Percentiles rank a stretch among this genome's conserved stretches.
Conservation (phyloP, 495 filamentous ascomycete genomes). For the Copromyces sp. region DNA sequence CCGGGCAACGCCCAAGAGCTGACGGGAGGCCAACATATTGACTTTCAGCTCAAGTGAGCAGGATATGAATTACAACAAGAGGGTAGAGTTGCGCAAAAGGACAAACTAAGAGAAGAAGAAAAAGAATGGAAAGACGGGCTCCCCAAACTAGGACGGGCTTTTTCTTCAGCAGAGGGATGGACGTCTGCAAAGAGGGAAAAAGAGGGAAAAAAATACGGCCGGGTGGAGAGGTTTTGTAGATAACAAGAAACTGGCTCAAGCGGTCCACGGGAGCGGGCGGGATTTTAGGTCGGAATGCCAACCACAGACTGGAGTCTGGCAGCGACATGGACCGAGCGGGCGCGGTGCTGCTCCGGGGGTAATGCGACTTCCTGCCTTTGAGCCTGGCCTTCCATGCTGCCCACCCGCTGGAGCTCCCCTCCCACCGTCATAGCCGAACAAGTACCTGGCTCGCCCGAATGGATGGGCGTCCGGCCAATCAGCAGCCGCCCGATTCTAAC, state of each 20-base stretch:
- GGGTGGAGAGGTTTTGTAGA: conserved; percentile 23
- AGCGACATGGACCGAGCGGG: neutral
- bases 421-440: conserved; percentile 29
- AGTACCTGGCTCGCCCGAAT: conserved; percentile 18
- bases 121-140: conserved; percentile 7
- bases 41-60: conserved; percentile 20
- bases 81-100: conserved; percentile 22
- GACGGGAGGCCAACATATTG: conserved; percentile 47
- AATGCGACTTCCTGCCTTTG: neutral
- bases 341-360: neutral
- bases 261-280: conserved; percentile 12
- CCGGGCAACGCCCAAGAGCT: conserved; percentile 43
- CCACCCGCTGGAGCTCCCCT: conserved; percentile 12
- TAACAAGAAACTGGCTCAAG: conserved; percentile 9
- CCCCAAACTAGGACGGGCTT: conserved; percentile 5
- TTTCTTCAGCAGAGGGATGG: conserved; percentile 2
- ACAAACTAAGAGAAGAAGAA: conserved; percentile 10
- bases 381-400: neutral
- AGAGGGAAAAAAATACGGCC: conserved; percentile 14
- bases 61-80: conserved; percentile 21
- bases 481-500: conserved; percentile 14
- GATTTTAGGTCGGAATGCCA: conserved; percentile 26
- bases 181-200: conserved; percentile 7
- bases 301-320: conserved; percentile 5
- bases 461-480: conserved; percentile 17